phyloP scores from a whole-genome alignment of 441 rosid genomes.

The Adansonia madagascariensis region DNA sequence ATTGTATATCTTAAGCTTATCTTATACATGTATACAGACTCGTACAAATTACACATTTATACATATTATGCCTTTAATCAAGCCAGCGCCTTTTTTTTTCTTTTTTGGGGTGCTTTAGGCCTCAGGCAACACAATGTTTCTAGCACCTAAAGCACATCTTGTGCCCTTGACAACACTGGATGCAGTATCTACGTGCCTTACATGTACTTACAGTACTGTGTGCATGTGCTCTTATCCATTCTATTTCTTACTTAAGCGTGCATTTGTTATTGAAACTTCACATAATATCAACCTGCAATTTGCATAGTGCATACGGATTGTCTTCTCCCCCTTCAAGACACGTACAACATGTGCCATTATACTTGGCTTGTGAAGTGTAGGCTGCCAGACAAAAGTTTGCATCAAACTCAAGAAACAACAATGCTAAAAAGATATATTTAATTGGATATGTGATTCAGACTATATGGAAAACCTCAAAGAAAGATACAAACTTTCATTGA shows the following conservation, averaged over 20 bases:
- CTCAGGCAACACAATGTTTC: background rate
- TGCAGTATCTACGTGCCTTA: background rate
- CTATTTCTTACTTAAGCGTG: background rate
- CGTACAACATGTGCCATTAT: constrained; percentile 98
- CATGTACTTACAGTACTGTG: background rate
- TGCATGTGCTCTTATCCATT: constrained; percentile 1
- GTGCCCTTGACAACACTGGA: background rate
- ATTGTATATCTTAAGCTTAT: constrained; percentile 4
- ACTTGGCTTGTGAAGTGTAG: constrained; percentile 99
- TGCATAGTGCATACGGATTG: constrained; percentile 99
- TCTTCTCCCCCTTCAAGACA: constrained; percentile 91
- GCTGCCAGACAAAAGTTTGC: constrained; percentile 59
- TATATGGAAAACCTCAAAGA: background rate
- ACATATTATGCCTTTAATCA: background rate
- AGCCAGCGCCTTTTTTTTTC: background rate
- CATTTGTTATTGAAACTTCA: constrained; percentile 9
- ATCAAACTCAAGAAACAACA: constrained; percentile 32
- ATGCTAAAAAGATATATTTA: constrained; percentile 7
- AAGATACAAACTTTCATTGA: constrained; percentile 1
- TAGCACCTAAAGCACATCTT: background rate
- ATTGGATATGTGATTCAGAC: constrained; percentile 5
- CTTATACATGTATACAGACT: background rate
- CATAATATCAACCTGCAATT: constrained; percentile 83
- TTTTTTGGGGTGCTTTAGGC: background rate
- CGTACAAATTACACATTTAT: background rate